Evolutionary conservation across 495 filamentous ascomycete species (phyloP).

Genomic region (Trichoderma reesei): DNA sequence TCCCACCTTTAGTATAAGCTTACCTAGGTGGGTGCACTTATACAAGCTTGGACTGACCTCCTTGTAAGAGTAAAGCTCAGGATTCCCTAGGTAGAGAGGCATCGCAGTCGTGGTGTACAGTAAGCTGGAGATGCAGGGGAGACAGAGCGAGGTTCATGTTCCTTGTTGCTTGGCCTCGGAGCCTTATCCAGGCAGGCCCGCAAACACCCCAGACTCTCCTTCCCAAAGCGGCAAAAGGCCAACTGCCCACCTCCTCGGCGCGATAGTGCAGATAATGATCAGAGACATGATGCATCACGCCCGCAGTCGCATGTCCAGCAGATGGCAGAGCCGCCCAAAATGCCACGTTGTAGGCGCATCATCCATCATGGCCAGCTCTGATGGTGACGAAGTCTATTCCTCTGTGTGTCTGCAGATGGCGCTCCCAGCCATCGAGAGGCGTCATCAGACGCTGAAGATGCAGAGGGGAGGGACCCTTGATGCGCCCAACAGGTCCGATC

Average conservation of each 20-base stretch:
- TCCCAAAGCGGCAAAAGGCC: neutral
- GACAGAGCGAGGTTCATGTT: neutral
- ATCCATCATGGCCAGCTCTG: neutral
- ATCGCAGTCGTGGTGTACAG: too few relatives aligned
- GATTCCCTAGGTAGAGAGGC: too few relatives aligned
- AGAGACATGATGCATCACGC: neutral
- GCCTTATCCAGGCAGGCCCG: conserved; percentile 1
- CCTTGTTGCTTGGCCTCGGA: neutral
- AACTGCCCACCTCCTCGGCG: neutral
- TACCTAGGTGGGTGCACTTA: too few relatives aligned
- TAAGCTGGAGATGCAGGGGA: neutral
- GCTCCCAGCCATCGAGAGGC: neutral
- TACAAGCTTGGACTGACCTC: too few relatives aligned
- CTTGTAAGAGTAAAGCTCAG: neutral
- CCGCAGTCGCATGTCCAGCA: neutral
- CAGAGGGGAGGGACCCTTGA: neutral
- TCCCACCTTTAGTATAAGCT: too few relatives aligned
- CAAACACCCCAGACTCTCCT: neutral
- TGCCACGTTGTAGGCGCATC: neutral
- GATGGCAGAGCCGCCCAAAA: neutral
- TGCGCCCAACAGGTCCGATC: neutral
- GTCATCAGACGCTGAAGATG: neutral
- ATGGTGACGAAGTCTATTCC: neutral
- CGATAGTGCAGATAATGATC: neutral
- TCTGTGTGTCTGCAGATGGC: neutral